Base-by-base conservation (phyloP, 108 stramenopile species). In the Schizochytrium sp. region DNA sequence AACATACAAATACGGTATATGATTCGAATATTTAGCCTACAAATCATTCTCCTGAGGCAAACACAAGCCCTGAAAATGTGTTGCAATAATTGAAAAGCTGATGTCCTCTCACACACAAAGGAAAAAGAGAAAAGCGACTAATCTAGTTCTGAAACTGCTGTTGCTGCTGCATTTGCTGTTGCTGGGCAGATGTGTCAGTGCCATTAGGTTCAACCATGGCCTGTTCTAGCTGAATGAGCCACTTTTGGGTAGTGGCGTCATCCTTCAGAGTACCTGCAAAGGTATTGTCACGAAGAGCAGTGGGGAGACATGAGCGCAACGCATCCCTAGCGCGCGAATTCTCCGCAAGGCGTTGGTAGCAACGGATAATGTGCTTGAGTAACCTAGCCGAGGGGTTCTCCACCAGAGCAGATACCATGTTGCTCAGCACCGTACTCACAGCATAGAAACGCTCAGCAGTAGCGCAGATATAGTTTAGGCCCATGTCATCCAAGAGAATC, bases 401-500 rank as follows among this genome's bases (percentile, higher is more conserved):
- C 40, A 96, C 95, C 60, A 99, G 93, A 28, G 94, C 90, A 42
- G 94, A 91, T 4, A 99, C 97, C 98, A 99, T 98, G 91, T 99
- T 97, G 45, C 93, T 93, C 73, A 99, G 92, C 10, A 99, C 98
- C 2, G 96, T 97, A 55, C 92, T 92, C 3, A 99, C 98, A 41
- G 99, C 98, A 93, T 97, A 99, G 90, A 99, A 99, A 3, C 99
- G 96, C 93, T 99, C 98, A 50, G 97, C 97, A 0, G 99, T 99
- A 57, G 97, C 96, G 93, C 99, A 99, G n/a, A 99, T 97, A 92
- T 99, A 98, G 41, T 95, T 94, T 55, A 99, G 93, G 7, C 99
- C 99, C 55, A 94, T 94, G 88, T 99, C 97, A 91, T 99, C 99
- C 89, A 99, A 89, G 61, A 99, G 93, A 59, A 99, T 98, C 93